phyloP scores from a whole-genome alignment of 2,329 filamentous ascomycete species.

The Diplodia scrobiculata region DNA sequence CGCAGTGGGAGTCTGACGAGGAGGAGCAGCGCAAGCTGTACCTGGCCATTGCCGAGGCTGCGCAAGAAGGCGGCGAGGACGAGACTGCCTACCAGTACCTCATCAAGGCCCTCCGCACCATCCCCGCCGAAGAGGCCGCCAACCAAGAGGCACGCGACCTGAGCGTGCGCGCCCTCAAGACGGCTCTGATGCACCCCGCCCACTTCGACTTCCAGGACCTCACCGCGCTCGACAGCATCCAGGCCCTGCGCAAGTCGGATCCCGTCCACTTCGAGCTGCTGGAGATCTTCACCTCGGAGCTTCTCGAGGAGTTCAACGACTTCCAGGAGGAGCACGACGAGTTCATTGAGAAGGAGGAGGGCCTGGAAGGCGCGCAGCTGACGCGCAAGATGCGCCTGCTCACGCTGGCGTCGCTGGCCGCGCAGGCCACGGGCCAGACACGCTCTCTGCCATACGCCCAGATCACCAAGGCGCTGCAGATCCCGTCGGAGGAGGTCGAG shows the following conservation, averaged over 20 bases:
- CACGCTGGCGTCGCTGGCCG: slow-evolving; percentile 86
- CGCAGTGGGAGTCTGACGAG: slow-evolving; percentile 77
- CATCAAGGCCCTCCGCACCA: slow-evolving; percentile 73
- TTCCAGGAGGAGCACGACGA: slow-evolving; percentile 89
- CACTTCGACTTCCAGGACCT: slow-evolving; percentile 75
- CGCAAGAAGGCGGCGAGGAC: slow-evolving; percentile 74
- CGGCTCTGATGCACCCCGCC: slow-evolving; percentile 65
- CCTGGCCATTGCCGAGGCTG: slow-evolving; percentile 77
- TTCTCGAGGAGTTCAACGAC: slow-evolving; percentile 92
- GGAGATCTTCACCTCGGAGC: slow-evolving; percentile 91
- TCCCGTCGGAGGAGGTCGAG: slow-evolving; percentile 83
- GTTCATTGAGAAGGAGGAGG: slow-evolving; percentile 77
- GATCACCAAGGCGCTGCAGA: slow-evolving; percentile 82
- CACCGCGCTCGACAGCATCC: slow-evolving; percentile 72
- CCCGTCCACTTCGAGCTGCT: slow-evolving; percentile 86
- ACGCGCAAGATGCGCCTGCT: slow-evolving; percentile 96
- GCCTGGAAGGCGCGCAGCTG: slow-evolving; percentile 70
- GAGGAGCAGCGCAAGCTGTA: slow-evolving; percentile 85
- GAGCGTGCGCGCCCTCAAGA: slow-evolving; percentile 65
- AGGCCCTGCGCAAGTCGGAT: slow-evolving; percentile 82
- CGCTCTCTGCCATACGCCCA: slow-evolving; percentile 85
- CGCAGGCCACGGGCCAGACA: slow-evolving; percentile 67
- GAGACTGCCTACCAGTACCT: slow-evolving; percentile 75
- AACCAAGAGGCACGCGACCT: slow-evolving; percentile 60
- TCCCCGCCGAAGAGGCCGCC: slow-evolving; percentile 62